A percentile compares a stretch with the other conserved stretches of the same genome.
Evolutionary conservation across 495 filamentous ascomycete genomes (phyloP).

Genomic region (Neurospora sp.): DNA sequence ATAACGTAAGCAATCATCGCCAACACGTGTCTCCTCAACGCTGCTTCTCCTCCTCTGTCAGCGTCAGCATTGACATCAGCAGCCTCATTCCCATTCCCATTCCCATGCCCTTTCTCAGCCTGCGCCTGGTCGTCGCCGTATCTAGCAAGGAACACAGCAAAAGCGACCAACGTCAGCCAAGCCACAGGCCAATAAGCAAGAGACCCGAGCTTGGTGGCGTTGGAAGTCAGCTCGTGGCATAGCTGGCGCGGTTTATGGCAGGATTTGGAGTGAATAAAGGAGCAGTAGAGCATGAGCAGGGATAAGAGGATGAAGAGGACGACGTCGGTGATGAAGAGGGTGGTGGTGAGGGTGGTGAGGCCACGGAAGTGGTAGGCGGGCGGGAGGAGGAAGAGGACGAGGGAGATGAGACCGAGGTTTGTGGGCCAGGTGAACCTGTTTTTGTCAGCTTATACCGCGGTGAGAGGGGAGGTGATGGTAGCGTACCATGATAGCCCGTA

Average conservation of each 20-base stretch:
- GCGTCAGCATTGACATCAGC: neutral
- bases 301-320: conserved; percentile 2
- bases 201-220: neutral
- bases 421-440: conserved; percentile 10
- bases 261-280: neutral
- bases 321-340: conserved; percentile 4
- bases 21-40: neutral
- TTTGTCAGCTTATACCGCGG: too few species aligned
- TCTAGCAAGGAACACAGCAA: neutral
- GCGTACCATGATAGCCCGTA: neutral
- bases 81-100: too few species aligned
- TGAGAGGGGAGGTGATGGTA: neutral
- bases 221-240: neutral
- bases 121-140: neutral
- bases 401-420: conserved; percentile 2
- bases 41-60: neutral
- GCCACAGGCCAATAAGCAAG: conserved; percentile 1
- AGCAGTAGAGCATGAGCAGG: conserved; percentile 2
- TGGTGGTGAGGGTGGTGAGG: neutral
- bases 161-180: conserved; percentile 4
- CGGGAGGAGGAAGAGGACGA: conserved; percentile 7
- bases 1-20: neutral
- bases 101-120: neutral
- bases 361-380: neutral
- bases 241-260: neutral